A percentile compares a stretch with the other conserved stretches of the same genome.
Evolutionary conservation across 2,329 filamentous ascomycete species (phyloP).

Genomic region (Dothistroma septosporum): DNA sequence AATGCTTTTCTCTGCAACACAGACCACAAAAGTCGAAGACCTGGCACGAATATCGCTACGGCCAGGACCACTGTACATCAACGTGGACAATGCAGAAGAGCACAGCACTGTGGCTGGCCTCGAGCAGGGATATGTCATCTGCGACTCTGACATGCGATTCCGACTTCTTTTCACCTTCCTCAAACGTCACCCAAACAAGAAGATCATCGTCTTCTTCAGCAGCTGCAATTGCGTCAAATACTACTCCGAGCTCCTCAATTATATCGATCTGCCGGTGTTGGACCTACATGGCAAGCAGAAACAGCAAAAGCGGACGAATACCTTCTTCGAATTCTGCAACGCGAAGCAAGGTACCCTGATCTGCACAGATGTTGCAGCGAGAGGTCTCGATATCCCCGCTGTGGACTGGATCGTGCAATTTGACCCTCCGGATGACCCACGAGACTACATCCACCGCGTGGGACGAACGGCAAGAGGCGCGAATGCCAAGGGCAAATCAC

Average conservation of each 20-base stretch:
- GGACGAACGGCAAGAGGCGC: conserved; percentile 86
- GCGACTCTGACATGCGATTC: conserved; percentile 91
- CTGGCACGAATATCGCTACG: conserved; percentile 88
- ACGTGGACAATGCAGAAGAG: conserved; percentile 86
- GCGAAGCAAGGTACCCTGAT: conserved; percentile 82
- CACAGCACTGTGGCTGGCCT: conserved; percentile 89
- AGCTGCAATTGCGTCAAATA: conserved; percentile 83
- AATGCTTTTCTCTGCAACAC: conserved; percentile 97
- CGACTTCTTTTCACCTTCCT: conserved; percentile 90
- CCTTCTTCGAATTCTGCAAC: conserved; percentile 94
- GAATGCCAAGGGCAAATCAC: conserved; percentile 76
- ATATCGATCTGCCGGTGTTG: conserved; percentile 87
- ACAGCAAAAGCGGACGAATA: conserved; percentile 97
- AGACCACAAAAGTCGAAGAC: conserved; percentile 98
- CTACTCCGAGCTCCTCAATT: conserved; percentile 91
- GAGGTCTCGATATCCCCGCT: conserved; percentile 90
- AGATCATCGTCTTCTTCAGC: conserved; percentile 95
- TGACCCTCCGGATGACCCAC: conserved; percentile 58
- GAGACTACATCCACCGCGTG: conserved; percentile 92
- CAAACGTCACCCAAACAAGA: conserved; percentile 88
- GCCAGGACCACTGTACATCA: conserved; percentile 90
- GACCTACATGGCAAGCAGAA: conserved; percentile 94
- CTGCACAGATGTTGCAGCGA: conserved; percentile 92
- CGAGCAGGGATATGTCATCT: conserved; percentile 93
- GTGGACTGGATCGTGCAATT: conserved; percentile 98